Conservation (phyloP, 2,329 filamentous ascomycete genomes). For the Phaeoacremonium minimum region DNA sequence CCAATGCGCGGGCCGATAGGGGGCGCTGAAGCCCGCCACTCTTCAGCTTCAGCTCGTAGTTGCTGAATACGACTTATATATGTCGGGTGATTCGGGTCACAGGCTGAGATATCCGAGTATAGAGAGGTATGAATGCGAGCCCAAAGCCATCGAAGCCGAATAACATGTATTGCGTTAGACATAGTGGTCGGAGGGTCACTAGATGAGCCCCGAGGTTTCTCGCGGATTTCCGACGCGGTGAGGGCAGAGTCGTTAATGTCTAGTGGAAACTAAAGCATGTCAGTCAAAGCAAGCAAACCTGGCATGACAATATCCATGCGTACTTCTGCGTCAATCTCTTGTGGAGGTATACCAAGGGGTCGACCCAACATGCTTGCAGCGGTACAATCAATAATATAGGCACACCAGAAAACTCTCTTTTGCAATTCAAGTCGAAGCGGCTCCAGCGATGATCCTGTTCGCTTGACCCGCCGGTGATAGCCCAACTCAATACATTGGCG, state of each 20-base stretch:
- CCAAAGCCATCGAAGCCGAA: conserved; percentile 3
- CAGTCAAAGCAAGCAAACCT: too few relatives aligned
- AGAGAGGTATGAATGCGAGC: conserved; percentile 3
- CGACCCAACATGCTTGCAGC: conserved; percentile 16
- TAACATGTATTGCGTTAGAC: conserved; percentile 2
- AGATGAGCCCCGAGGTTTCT: conserved; percentile 6
- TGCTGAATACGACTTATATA: conserved; percentile 2
- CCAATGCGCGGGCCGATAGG: conserved; percentile 2
- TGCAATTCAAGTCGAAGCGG: conserved; percentile 13
- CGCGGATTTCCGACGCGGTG: conserved; percentile 7
- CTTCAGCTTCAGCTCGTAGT: conserved; percentile 2
- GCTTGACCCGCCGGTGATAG: conserved; percentile 16
- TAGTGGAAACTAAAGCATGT: conserved; percentile 14
- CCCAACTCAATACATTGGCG: conserved; percentile 20
- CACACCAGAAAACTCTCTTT: conserved; percentile 18
- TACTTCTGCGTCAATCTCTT: conserved; percentile 18
- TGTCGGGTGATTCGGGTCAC: background rate
- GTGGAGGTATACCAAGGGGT: conserved; percentile 13
- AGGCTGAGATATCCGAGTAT: background rate
- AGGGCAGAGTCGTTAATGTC: conserved; percentile 16
- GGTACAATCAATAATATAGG: conserved; percentile 15
- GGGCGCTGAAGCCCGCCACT: background rate
- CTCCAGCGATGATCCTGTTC: conserved; percentile 1
- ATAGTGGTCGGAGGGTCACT: conserved; percentile 5
- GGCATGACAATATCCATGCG: too few relatives aligned